These are phyloP conservation scores for Phaffomyces antillensis DNA, from an alignment of 805 yeast species.

Conservation along the genomic window DNA sequence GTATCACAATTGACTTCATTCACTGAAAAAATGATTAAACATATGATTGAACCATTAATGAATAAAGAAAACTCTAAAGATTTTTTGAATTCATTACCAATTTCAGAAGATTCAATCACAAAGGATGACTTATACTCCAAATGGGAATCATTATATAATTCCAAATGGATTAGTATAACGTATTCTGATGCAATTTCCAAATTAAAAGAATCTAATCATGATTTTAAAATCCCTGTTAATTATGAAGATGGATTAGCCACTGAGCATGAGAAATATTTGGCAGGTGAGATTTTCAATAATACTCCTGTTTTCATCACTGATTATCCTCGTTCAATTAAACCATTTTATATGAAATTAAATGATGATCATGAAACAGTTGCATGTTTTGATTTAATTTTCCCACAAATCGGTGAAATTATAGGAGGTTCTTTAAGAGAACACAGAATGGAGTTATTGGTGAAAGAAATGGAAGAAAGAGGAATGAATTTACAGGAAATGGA, in stretches of 20 bases:
- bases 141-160: conserved; percentile 50
- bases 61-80: conserved; percentile 19
- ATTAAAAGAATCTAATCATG: conserved; percentile 26
- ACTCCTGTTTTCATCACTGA: conserved; percentile 82
- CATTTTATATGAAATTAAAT: conserved; percentile 78
- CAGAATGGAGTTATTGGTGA: conserved; percentile 36
- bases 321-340: conserved; percentile 73
- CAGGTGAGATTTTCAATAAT: conserved; percentile 55
- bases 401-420: conserved; percentile 86
- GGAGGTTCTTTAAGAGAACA: conserved; percentile 95
- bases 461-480: conserved; percentile 42
- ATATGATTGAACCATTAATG: conserved; percentile 30
- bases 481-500: conserved; percentile 52
- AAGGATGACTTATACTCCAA: conserved; percentile 33
- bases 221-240: conserved; percentile 36
- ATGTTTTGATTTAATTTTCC: conserved; percentile 83
- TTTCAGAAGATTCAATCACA: conserved; percentile 21
- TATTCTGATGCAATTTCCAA: conserved; percentile 69
- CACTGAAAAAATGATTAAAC: conserved; percentile 64
- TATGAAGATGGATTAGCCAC: conserved; percentile 76
- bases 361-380: conserved; percentile 61
- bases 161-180: conserved; percentile 62
- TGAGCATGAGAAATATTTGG: conserved; percentile 89
- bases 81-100: conserved; percentile 18
- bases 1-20: conserved; percentile 56